Evolutionary conservation across 257 asterid genomes (phyloP), one percentile per base, ranked within the genome.

Genomic region (Parsonsia alboflavescens): DNA sequence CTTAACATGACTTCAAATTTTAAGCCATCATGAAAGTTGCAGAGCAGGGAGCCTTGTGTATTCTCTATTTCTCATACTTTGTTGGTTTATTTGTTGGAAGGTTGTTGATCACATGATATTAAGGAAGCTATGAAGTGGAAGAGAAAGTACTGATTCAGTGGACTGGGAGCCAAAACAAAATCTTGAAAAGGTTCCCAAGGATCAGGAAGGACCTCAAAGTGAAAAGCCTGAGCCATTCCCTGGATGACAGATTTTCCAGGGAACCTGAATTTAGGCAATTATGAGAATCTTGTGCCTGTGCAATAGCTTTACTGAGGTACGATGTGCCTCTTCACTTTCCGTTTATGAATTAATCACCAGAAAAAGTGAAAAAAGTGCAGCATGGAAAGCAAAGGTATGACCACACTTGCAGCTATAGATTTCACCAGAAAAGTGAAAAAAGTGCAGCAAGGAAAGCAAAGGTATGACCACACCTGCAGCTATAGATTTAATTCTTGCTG

Each of bases 361-460:
- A 44, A 17, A 59, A 75, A 68, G 79, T 69, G 30, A 59, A 57
- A 59, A 57, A 74, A 59, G 70, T 59, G 74, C 80, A 50, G 62
- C 24, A 69, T 56, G 45, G 26, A 26, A 42, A 68, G 75, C 62
- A 70, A 54, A 11, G 36, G 58, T 19, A 19, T 30, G 56, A 56
- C 24, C 12, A 30, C 58, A 49, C 50, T 61, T 74, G 56, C 15
- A 30, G 53, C 71, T 62, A n/a, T n/a, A n/a, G n/a, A n/a, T n/a
- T n/a, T 19, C 19, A 33, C 36, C 49, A 72, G 53, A 44, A 17
- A 59, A 75, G 79, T 69, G 30, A 59, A 57, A 59, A 57, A 74
- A 59, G 70, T 59, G 74, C 80, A 50, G 62, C 24, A 69, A 44
- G 45, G 26, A 26, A 42, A 68, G 75, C 62, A 70, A 54, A 11